Conservation (phyloP, 2,329 filamentous ascomycete genomes). For the Stachybotrys echinatus region DNA sequence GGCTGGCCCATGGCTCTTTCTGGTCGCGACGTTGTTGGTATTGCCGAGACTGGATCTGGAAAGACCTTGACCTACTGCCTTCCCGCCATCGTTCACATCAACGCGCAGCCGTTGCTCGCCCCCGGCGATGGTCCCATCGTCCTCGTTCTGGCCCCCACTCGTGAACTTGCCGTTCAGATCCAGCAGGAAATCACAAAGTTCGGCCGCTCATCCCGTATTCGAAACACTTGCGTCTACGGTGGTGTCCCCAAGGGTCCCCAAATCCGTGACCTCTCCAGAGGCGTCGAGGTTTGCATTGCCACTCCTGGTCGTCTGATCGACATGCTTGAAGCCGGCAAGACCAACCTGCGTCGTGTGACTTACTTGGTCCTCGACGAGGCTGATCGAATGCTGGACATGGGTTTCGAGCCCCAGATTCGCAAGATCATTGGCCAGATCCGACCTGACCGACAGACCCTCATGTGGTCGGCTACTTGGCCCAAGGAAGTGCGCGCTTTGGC, state of each 20-base stretch:
- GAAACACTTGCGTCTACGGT: conserved; percentile 98
- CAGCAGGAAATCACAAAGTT: conserved; percentile 99
- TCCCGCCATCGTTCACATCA: conserved; percentile 98
- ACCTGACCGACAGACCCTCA: conserved; percentile 96
- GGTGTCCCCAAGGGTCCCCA: conserved; percentile 97
- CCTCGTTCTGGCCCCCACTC: conserved; percentile 89
- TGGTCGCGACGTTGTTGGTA: conserved; percentile 96
- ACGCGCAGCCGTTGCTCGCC: conserved; percentile 92
- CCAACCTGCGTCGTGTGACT: conserved; percentile 94
- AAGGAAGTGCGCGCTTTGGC: conserved; percentile 95
- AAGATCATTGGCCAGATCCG: conserved; percentile 98
- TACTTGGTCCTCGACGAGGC: conserved; percentile 98
- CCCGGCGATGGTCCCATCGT: conserved; percentile 96
- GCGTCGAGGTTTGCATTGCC: conserved; percentile 97
- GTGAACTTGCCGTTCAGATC: conserved; percentile 97
- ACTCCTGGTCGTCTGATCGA: conserved; percentile 97
- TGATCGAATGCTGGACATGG: conserved; percentile 99
- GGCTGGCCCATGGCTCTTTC: conserved; percentile 99
- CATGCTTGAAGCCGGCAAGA: conserved; percentile 97
- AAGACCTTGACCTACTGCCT: conserved; percentile 99
- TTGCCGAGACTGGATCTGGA: conserved; percentile 97
- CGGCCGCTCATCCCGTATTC: conserved; percentile 93
- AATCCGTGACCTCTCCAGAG: conserved; percentile 88
- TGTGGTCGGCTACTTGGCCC: conserved; percentile 99
- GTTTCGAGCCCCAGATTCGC: conserved; percentile 98